Evolutionary conservation across 768 basidiomycete genomes (phyloP), one percentile per base, ranked within the genome.

Genomic region (Daedalea quercina): DNA sequence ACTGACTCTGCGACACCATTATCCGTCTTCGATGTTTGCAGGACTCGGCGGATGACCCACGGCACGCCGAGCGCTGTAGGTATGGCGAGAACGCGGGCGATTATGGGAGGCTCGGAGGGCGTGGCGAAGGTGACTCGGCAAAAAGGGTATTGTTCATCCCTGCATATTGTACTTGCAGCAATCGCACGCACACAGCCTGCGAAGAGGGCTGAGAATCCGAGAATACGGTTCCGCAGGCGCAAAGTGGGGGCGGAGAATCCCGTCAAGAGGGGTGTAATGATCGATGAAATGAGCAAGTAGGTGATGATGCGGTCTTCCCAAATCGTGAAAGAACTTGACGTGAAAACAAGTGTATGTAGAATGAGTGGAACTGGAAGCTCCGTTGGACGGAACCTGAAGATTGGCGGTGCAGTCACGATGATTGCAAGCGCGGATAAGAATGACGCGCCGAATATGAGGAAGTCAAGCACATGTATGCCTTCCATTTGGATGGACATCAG

Each of bases 261-360:
- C 45, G 73, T 74, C 28, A 87, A 62, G 55, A 87, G 69, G 54
- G 70, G 73, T 0, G 84, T 82, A 12, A 81, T 68, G 34, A 92
- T 70, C 28, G 81, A 87, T 35, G 79, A 79, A 41, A 84, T 64
- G 54, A 85, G 71, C 50, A 98, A 76, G 76, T 84, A 94, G 8
- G 83, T 79, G 11, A 87, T 75, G 51, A 90, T 73, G 28, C 79
- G 79, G 65, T 97, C 94, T 76, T 99, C 96, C 93, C 94, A 97
- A 66, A 98, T 80, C n/a, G 90, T 91, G 73, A 91, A 95, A 0
- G 94, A 96, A 72, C 97, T 98, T 23, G 94, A 95, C 15, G 86
- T 78, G 69, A 95, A 95, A 7, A 85, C 73, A 3, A 87, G 50
- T 1, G 84, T 68, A 60, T 98, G 94, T 1, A 92, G 72, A 51